Evolutionary conservation across 306 rosid genomes (phyloP), one percentile per base, ranked within the genome.

Genomic region (Cucumis hystrix): DNA sequence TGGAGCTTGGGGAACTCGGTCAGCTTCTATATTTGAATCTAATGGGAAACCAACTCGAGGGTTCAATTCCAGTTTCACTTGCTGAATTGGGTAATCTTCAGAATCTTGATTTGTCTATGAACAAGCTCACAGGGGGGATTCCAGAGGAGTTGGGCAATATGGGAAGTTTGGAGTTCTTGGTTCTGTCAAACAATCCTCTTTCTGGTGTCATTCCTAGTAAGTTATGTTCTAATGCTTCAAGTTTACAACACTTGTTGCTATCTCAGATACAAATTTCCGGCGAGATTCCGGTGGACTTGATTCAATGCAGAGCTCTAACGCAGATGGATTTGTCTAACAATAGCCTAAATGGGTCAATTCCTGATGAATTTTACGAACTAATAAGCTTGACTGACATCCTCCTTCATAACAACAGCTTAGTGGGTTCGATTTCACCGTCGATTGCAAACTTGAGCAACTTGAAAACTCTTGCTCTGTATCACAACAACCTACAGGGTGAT

Each of bases 321-420:
- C 99, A 92, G 62, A 89, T 95, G 11, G 99, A 95, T 57, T 89
- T 95, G 83, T 95, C 99, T 35, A 88, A 86, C 91, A 95, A 95
- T 82, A 73, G 82, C 15, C 84, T 95, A 52, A 92, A 83, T 67
- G 97, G 97, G 10, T 81, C 97, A 16, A 91, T 92, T n/a, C 97
- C 99, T 8, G 75, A 70, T 75, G 90, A 89, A 35, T 59, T 95
- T 30, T 92, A 88, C 83, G 84, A 78, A 21, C 7, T 95, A 63
- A 33, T 33, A 9, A 89, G 60, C 56, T 78, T 92, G 77, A 91
- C 97, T 72, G 97, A 95, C 82, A 82, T 95, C 45, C 84, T 87
- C 87, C 87, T 95, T 23, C 82, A 95, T 86, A 95, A 95, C 90
- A 95, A 95, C 86, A 92, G 82, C 60, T 87, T 95, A 85, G 82